Evolutionary conservation across 2,329 filamentous ascomycete species (phyloP).

Genomic region (Neonectria hederae): DNA sequence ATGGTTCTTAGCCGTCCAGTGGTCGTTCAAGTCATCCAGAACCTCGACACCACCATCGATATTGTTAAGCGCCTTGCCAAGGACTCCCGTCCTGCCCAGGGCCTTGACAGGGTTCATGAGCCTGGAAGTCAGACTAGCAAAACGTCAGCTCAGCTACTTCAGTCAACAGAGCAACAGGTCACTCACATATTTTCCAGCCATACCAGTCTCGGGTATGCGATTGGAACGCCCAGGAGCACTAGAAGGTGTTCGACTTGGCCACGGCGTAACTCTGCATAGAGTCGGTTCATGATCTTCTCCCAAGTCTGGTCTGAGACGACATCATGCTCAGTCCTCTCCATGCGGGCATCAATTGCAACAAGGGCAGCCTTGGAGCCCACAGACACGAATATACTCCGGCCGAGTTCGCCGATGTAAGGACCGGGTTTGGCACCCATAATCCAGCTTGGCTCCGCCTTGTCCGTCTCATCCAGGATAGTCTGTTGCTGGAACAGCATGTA

Average conservation of each 20-base stretch:
- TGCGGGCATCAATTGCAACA: slow-evolving; percentile 89
- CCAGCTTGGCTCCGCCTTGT: slow-evolving; percentile 90
- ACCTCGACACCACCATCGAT: slow-evolving; percentile 94
- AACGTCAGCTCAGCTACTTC: slow-evolving; percentile 43
- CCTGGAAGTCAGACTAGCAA: slow-evolving; percentile 77
- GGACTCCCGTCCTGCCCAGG: slow-evolving; percentile 80
- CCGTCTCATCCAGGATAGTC: slow-evolving; percentile 81
- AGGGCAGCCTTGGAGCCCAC: slow-evolving; percentile 83
- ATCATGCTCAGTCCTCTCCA: slow-evolving; percentile 85
- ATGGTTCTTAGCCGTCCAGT: slow-evolving; percentile 97
- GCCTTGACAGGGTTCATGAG: slow-evolving; percentile 91
- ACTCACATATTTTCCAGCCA: slow-evolving; percentile 77
- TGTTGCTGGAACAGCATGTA: slow-evolving; percentile 99
- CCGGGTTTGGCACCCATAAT: slow-evolving; percentile 81
- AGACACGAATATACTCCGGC: slow-evolving; percentile 85
- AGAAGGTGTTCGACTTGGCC: slow-evolving; percentile 91
- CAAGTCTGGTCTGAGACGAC: slow-evolving; percentile 84
- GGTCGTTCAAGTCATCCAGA: slow-evolving; percentile 90
- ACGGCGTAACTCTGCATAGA: slow-evolving; percentile 81
- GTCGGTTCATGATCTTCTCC: slow-evolving; percentile 85
- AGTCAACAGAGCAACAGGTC: neutral
- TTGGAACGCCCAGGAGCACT: slow-evolving; percentile 84
- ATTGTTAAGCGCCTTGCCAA: slow-evolving; percentile 84
- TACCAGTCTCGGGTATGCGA: slow-evolving; percentile 80
- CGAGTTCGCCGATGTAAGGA: slow-evolving; percentile 88